A percentile compares a stretch with the other conserved stretches of the same genome.
Evolutionary conservation across 163 green algal genomes (phyloP).

Genomic region (Chlorella variabilis): DNA sequence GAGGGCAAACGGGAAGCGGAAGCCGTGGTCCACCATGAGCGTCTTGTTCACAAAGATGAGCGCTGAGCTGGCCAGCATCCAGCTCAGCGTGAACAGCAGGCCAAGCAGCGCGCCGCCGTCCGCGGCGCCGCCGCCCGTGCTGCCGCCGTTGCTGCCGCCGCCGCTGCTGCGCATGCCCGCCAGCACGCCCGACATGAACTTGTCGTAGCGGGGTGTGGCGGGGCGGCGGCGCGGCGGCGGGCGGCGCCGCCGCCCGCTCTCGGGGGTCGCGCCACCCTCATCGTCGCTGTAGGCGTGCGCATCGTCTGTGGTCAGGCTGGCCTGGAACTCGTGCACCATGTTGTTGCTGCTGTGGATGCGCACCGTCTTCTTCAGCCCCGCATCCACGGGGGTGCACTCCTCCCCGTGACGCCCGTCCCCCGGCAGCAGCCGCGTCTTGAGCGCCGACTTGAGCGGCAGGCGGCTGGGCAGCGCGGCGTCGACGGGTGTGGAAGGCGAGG

Average conservation of each 20-base stretch:
- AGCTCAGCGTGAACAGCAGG: constrained; percentile 57
- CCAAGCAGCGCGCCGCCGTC: constrained; percentile 8
- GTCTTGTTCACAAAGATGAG: constrained; percentile 85
- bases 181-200: not conserved
- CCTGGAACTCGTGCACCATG: constrained; percentile 38
- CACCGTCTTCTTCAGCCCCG: constrained; percentile 43
- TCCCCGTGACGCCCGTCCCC: not conserved
- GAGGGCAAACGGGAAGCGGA: constrained; percentile 56
- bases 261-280: not conserved
- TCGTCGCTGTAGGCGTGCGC: not conserved
- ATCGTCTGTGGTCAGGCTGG: constrained; percentile 17
- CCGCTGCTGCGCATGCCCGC: not conserved
- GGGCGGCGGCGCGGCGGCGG: not conserved
- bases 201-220: not conserved
- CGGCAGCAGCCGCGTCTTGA: not conserved
- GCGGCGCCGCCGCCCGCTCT: not conserved
- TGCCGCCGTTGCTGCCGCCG: not conserved
- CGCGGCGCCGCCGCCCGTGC: not conserved
- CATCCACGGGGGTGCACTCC: not conserved
- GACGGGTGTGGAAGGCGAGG: constrained; percentile 1
- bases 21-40: constrained; percentile 63
- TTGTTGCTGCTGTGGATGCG: constrained; percentile 47
- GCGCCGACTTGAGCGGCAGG: constrained; percentile 22
- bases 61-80: constrained; percentile 62
- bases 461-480: not conserved